Conservation (phyloP, 2,329 filamentous ascomycete genomes). For the Escovopsis sp. region DNA sequence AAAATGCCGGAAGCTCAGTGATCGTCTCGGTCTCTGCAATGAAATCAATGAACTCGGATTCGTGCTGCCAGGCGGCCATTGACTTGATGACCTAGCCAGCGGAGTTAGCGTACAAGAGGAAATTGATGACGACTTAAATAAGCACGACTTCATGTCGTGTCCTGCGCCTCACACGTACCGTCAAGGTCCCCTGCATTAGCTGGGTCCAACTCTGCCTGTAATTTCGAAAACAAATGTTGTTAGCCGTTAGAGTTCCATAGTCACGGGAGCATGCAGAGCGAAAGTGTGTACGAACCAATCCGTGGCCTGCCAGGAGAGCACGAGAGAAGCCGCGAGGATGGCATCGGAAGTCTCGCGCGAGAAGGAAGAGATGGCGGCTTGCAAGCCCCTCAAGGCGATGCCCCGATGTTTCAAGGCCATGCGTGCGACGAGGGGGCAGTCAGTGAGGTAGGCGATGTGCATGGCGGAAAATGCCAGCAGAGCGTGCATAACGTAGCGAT, state of each 20-base stretch:
- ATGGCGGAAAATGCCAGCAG: slow-evolving; percentile 88
- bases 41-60: slow-evolving; percentile 73
- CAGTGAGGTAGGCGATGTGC: slow-evolving; percentile 79
- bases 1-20: slow-evolving; percentile 37
- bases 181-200: slow-evolving; percentile 79
- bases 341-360: slow-evolving; percentile 80
- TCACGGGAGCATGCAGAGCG: slow-evolving; percentile 1
- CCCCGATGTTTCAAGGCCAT: slow-evolving; percentile 83
- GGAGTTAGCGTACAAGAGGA: neutral
- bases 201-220: slow-evolving; percentile 81
- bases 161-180: slow-evolving; percentile 40
- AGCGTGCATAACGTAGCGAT: slow-evolving; percentile 86
- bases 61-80: slow-evolving; percentile 84
- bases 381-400: slow-evolving; percentile 71
- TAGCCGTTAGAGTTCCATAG: slow-evolving; percentile 6
- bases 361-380: slow-evolving; percentile 75
- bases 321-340: slow-evolving; percentile 76
- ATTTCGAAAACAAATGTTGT: slow-evolving; percentile 14
- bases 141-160: neutral
- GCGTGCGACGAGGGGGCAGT: slow-evolving; percentile 71
- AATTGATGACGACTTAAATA: neutral
- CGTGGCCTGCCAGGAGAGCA: slow-evolving; percentile 89
- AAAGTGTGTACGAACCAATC: slow-evolving; percentile 78
- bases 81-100: slow-evolving; percentile 59
- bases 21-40: slow-evolving; percentile 67